Conservation (phyloP, 768 basidiomycete genomes). For the Butyriboletus loyo region DNA sequence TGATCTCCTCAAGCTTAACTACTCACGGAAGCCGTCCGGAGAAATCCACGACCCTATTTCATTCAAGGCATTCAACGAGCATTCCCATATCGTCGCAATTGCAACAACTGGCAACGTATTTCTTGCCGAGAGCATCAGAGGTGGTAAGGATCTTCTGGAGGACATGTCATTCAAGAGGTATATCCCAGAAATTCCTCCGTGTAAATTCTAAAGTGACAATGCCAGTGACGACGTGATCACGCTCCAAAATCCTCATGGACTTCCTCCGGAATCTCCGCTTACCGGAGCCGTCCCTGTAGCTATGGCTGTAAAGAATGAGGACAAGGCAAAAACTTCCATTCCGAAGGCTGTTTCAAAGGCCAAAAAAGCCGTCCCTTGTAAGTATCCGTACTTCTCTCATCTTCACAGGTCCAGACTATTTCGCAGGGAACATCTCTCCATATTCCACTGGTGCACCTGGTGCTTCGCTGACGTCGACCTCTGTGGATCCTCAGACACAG, state of each 20-base stretch:
- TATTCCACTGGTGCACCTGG: slow-evolving; percentile 88
- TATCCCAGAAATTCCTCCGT: slow-evolving; percentile 9
- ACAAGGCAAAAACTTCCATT: slow-evolving; percentile 26
- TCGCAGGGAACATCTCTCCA: slow-evolving; percentile 83
- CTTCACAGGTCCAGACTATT: neutral
- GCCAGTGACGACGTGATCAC: slow-evolving; percentile 85
- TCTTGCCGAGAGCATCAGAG: slow-evolving; percentile 85
- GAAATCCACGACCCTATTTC: slow-evolving; percentile 95
- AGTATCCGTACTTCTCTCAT: slow-evolving; percentile 18
- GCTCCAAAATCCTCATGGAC: slow-evolving; percentile 85
- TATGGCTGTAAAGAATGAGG: slow-evolving; percentile 35
- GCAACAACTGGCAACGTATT: slow-evolving; percentile 92
- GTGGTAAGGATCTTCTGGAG: slow-evolving; percentile 79
- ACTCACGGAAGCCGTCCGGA: slow-evolving; percentile 79
- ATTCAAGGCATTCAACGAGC: slow-evolving; percentile 95
- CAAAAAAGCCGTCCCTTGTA: slow-evolving; percentile 68
- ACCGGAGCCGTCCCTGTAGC: slow-evolving; percentile 27
- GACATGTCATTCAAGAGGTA: slow-evolving; percentile 87
- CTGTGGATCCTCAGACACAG: slow-evolving; percentile 69
- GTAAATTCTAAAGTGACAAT: neutral
- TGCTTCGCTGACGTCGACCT: slow-evolving; percentile 91
- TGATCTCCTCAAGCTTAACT: slow-evolving; percentile 77
- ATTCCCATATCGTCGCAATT: slow-evolving; percentile 92
- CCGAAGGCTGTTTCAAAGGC: slow-evolving; percentile 35
- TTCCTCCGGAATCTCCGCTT: slow-evolving; percentile 55